Conservation (phyloP, 495 filamentous ascomycete species). For the Evansstolkia leycettana region DNA sequence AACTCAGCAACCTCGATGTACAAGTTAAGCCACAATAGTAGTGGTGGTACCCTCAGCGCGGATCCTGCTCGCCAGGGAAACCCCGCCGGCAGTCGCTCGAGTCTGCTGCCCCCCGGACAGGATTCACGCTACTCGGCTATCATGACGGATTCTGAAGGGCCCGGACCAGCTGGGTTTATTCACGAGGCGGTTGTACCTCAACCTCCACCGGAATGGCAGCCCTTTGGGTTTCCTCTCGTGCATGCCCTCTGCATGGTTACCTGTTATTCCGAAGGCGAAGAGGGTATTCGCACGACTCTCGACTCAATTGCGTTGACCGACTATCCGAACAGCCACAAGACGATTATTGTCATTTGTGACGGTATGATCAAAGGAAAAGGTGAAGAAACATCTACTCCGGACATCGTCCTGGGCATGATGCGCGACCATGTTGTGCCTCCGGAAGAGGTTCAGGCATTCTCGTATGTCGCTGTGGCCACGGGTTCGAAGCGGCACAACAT, state of each 20-base stretch:
- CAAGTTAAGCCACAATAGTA: conserved; percentile 55
- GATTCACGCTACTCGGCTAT: conserved; percentile 40
- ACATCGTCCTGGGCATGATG: conserved; percentile 88
- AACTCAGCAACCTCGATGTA: conserved; percentile 53
- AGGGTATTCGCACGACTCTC: conserved; percentile 83
- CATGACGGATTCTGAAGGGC: conserved; percentile 52
- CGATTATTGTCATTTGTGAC: conserved; percentile 91
- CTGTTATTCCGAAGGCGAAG: conserved; percentile 92
- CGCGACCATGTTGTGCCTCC: conserved; percentile 71
- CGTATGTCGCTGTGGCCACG: conserved; percentile 92
- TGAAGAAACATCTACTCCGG: conserved; percentile 76
- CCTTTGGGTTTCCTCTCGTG: conserved; percentile 88
- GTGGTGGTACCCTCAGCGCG: conserved; percentile 41
- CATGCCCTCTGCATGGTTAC: conserved; percentile 92
- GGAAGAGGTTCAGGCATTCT: conserved; percentile 75
- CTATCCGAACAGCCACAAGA: conserved; percentile 97
- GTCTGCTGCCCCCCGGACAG: conserved; percentile 28
- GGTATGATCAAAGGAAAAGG: conserved; percentile 96
- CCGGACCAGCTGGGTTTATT: conserved; percentile 85
- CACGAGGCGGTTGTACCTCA: conserved; percentile 94
- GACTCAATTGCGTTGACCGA: conserved; percentile 97
- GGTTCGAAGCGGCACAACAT: conserved; percentile 98
- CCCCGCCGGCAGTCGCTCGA: conserved; percentile 36
- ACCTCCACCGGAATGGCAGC: conserved; percentile 94
- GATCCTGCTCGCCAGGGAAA: conserved; percentile 24